Conservation (phyloP, 805 yeast genomes). For the Wickerhamiella galacta region DNA sequence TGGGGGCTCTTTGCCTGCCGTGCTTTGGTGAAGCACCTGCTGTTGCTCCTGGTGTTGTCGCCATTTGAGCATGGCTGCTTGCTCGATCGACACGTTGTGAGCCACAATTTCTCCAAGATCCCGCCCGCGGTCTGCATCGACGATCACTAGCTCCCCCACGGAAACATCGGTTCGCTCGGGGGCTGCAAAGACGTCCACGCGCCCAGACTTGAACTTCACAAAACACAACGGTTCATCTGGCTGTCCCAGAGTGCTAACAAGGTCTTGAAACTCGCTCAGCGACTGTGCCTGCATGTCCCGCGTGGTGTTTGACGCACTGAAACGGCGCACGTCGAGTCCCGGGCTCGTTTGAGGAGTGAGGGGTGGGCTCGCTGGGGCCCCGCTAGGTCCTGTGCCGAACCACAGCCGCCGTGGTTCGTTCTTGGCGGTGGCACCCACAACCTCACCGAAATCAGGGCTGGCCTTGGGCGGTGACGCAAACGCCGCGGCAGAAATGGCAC, state of each 20-base stretch:
- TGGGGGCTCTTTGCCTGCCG: slow-evolving; percentile 15
- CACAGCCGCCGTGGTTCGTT: slow-evolving; percentile 1
- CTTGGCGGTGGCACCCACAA: not conserved
- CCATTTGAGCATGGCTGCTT: slow-evolving; percentile 49
- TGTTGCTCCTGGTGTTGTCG: slow-evolving; percentile 58
- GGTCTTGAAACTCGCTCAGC: slow-evolving; percentile 1
- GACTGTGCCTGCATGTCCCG: slow-evolving; percentile 4
- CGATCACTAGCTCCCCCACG: slow-evolving; percentile 56
- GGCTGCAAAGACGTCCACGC: slow-evolving; percentile 60
- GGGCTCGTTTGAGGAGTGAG: slow-evolving; percentile 5
- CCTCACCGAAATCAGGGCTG: not conserved
- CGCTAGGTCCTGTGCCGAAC: slow-evolving; percentile 1
- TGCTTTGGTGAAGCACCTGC: slow-evolving; percentile 34
- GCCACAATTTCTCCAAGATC: slow-evolving; percentile 55
- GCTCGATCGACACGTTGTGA: slow-evolving; percentile 41
- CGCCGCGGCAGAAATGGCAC: not conserved
- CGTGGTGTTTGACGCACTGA: no score
- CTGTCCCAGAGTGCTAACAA: not conserved
- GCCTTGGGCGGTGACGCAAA: not conserved
- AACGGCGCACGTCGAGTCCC: no score
- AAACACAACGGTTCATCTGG: slow-evolving; percentile 30
- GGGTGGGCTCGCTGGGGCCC: slow-evolving; percentile 2
- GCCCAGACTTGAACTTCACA: slow-evolving; percentile 63
- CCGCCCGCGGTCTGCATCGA: slow-evolving; percentile 69
- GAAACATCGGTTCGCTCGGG: slow-evolving; percentile 29